Base-by-base conservation (phyloP, 495 filamentous ascomycete species). In the Penicillium argentinense region DNA sequence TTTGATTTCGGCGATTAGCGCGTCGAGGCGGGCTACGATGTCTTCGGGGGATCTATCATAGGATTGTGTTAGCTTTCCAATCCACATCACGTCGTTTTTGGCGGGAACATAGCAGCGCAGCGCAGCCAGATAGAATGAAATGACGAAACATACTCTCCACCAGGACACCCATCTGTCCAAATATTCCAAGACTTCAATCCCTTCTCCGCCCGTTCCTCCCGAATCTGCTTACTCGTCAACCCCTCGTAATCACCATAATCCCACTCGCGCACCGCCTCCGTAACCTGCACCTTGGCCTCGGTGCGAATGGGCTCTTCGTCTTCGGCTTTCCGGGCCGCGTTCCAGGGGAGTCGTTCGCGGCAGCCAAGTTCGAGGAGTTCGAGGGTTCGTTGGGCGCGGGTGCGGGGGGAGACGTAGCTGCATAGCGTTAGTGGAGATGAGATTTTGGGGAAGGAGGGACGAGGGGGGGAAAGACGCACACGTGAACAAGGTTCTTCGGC, bases 241-340 rank as follows among this genome's bases (percentile, higher is more conserved):
- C 93, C 93, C 63, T 98, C 93, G 62, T 97, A 98, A 51, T 87
- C 81, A 9, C 93, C 93, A 56, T 98, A 98, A 68, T 95, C 89
- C 92, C 92, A 98, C 62, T 98, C 92, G 9, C 86, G 77, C 21
- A 97, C 82, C 38, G 86, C 82, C 47, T 91, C 80, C 0, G 87
- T 89, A 30, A 93, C 69, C 52, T 84, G 66, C 2, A 95, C 78
- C 12, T 67, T 59, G 0, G 77, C 78, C 34, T 77, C 65, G 4
- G 73, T 78, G 13, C 76, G 72, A 39, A 77, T 70, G 2, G 64
- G 63, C 52, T 72, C 68, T 4, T 61, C 47, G 2, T 63, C 26
- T 12, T 60, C 60, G 4, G 68, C 37, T 37, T 74, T 79, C 3
- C 64, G 50, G 3, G 57, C 50, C 57, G 64, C 59, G 3, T 47